Conservation (phyloP, 2,329 filamentous ascomycete species). For the Alternaria dauci region DNA sequence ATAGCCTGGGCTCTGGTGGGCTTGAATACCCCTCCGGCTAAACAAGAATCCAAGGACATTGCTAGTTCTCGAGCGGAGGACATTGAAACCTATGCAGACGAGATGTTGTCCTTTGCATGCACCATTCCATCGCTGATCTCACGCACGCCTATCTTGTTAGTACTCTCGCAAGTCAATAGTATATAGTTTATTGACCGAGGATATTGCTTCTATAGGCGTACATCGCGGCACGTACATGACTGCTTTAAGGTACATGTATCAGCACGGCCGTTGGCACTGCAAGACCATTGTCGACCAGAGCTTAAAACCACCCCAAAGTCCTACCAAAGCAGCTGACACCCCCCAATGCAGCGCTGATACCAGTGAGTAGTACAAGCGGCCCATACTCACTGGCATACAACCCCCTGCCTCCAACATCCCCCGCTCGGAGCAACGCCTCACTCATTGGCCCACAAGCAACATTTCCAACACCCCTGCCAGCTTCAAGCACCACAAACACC, state of each 20-base stretch:
- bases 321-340: not conserved
- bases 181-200: too few species aligned
- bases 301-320: not conserved
- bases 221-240: accelerated
- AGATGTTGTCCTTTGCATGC: too few species aligned
- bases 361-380: not conserved
- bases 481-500: accelerated
- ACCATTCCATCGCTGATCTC: too few species aligned
- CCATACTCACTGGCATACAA: not conserved
- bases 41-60: too few species aligned
- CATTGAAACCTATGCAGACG: too few species aligned
- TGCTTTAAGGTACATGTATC: accelerated
- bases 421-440: not conserved
- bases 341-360: not conserved
- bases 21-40: too few species aligned
- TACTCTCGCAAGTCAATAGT: too few species aligned
- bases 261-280: too few species aligned
- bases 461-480: not conserved
- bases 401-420: not conserved
- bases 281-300: accelerated
- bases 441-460: not conserved
- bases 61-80: too few species aligned
- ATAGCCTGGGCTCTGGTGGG: too few species aligned
- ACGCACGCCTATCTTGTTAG: too few species aligned
- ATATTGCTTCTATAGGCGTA: too few species aligned